Conservation (phyloP, 2,329 filamentous ascomycete genomes). For the Fusarium protoensiforme region DNA sequence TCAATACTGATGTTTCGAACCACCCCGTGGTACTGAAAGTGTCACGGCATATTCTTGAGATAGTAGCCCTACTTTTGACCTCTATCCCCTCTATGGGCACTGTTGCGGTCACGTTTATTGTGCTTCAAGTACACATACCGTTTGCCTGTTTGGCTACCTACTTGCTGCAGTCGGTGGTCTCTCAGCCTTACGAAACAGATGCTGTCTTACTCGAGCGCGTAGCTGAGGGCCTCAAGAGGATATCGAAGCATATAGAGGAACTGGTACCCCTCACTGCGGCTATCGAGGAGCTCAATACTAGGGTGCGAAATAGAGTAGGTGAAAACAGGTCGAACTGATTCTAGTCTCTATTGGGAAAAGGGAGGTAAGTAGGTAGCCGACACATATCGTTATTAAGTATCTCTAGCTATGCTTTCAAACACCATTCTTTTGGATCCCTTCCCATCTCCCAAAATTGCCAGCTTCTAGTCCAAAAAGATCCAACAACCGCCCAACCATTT, state of each 20-base stretch:
- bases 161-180: neutral
- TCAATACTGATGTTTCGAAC: neutral
- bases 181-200: neutral
- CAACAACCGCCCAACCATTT: slow-evolving; percentile 59
- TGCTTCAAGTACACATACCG: neutral
- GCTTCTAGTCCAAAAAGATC: slow-evolving; percentile 57
- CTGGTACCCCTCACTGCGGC: neutral
- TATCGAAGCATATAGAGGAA: neutral
- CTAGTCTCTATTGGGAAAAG: neutral
- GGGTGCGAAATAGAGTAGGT: neutral
- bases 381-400: too few relatives aligned
- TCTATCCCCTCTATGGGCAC: neutral
- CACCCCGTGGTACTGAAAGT: neutral
- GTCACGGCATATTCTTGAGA: neutral
- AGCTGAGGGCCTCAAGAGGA: neutral
- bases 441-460: slow-evolving; percentile 52
- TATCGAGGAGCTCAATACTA: neutral
- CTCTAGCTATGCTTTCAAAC: neutral
- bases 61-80: neutral
- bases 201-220: neutral
- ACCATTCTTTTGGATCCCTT: slow-evolving; percentile 16
- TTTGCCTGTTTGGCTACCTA: neutral
- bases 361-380: too few relatives aligned
- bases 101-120: neutral
- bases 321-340: neutral